These are phyloP conservation scores for Stentor roeselii DNA, from an alignment of 73 alveolate species.

Conservation along the genomic window DNA sequence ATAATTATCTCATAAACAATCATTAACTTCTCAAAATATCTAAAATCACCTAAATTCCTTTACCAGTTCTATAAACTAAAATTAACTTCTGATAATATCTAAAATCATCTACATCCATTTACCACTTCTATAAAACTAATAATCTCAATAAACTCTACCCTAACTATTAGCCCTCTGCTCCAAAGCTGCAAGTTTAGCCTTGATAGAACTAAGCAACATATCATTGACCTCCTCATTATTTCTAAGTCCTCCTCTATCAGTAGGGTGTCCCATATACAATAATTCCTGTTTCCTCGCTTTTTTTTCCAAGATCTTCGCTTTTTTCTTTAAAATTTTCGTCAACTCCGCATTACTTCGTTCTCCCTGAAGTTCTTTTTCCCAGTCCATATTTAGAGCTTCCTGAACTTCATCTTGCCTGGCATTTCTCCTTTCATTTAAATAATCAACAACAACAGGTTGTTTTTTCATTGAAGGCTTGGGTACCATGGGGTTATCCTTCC, in stretches of 20 bases:
- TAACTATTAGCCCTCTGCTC: background rate
- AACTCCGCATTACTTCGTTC: background rate
- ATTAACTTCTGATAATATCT: no score
- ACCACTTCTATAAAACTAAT: no score
- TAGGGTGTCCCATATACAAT: background rate
- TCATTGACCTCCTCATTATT: background rate
- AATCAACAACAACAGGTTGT: constrained; percentile 1
- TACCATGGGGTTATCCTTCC: background rate
- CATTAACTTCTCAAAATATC: no score
- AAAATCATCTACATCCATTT: no score
- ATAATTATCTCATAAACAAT: background rate
- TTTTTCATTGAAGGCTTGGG: background rate
- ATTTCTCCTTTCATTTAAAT: background rate
- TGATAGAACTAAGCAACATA: background rate
- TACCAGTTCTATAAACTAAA: no score
- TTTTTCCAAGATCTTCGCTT: constrained; percentile 9
- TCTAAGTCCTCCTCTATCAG: background rate
- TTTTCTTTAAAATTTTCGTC: background rate
- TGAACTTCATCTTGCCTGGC: background rate
- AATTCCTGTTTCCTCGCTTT: constrained; percentile 8
- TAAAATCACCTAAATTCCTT: no score
- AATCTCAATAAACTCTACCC: background rate
- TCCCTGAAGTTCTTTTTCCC: constrained; percentile 10
- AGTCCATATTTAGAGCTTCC: background rate
- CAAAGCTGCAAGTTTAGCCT: constrained; percentile 16